phyloP scores from a whole-genome alignment of 1,284 basidiomycete species.

The Ustilago hordei region DNA sequence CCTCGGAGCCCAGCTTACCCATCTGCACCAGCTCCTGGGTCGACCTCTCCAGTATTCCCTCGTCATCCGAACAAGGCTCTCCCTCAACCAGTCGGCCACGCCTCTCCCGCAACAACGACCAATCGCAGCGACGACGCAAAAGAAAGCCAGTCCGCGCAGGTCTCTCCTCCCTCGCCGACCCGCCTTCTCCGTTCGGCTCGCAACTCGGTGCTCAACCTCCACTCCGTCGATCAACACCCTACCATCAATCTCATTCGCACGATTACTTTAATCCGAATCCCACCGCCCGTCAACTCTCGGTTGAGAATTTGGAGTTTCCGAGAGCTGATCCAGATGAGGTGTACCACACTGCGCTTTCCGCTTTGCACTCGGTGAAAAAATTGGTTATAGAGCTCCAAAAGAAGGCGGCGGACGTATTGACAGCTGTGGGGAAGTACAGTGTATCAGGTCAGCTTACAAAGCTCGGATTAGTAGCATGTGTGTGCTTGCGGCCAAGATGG shows the following conservation, averaged over 20 bases:
- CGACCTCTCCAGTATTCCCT: background rate
- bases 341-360: conserved; percentile 8
- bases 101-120: background rate
- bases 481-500: conserved; percentile 15
- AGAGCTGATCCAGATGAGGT: conserved; percentile 12
- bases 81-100: background rate
- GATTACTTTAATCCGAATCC: conserved; percentile 15
- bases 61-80: background rate
- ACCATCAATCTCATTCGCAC: conserved; percentile 7
- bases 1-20: background rate
- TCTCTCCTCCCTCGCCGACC: conserved; percentile 6
- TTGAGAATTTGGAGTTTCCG: conserved; percentile 16
- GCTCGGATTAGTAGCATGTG: conserved; percentile 7
- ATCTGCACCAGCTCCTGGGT: conserved; percentile 10
- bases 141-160: conserved; percentile 11
- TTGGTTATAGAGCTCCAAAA: background rate
- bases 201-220: conserved; percentile 11
- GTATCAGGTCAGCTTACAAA: conserved; percentile 7
- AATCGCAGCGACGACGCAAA: background rate
- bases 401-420: conserved; percentile 2
- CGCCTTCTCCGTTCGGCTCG: conserved; percentile 24
- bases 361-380: conserved; percentile 12
- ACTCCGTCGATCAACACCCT: conserved; percentile 10
- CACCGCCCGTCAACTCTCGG: background rate
- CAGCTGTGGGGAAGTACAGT: conserved; percentile 12